Evolutionary conservation across 2,329 filamentous ascomycete genomes (phyloP).

Genomic region (Arthroderma sp.): DNA sequence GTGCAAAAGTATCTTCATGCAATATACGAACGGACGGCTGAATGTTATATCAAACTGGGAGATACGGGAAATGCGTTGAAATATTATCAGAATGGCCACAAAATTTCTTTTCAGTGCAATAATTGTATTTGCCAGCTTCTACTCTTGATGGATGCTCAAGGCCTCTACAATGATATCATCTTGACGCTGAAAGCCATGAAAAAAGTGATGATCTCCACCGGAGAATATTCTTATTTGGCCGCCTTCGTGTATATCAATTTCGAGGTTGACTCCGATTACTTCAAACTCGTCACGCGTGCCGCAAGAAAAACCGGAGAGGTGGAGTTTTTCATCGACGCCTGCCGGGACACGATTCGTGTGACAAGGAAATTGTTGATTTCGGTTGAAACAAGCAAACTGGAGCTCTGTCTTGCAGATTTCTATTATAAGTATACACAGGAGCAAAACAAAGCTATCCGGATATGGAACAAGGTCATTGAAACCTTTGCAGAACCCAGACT

Average conservation of each 20-base stretch:
- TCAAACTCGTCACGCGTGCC: not conserved
- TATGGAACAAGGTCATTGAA: slow-evolving; percentile 10
- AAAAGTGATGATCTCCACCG: not conserved
- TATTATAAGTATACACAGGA: slow-evolving; percentile 8
- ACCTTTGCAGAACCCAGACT: slow-evolving; percentile 7
- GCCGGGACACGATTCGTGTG: slow-evolving; percentile 6
- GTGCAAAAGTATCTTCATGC: not conserved
- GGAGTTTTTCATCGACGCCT: slow-evolving; percentile 10
- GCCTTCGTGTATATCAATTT: slow-evolving; percentile 6
- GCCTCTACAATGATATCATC: slow-evolving; percentile 9
- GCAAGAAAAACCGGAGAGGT: slow-evolving; percentile 9
- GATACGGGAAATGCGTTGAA: slow-evolving; percentile 5
- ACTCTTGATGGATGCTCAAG: not conserved
- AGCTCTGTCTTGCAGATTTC: slow-evolving; percentile 8
- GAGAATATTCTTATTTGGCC: slow-evolving; percentile 7
- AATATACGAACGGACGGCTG: slow-evolving; percentile 2
- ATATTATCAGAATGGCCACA: slow-evolving; percentile 4
- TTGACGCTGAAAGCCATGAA: slow-evolving; percentile 9
- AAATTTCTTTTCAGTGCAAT: slow-evolving; percentile 1
- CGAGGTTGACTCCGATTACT: not conserved
- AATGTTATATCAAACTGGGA: slow-evolving; percentile 6
- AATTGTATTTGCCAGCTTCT: slow-evolving; percentile 3
- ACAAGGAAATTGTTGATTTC: slow-evolving; percentile 9
- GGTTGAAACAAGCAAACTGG: slow-evolving; percentile 3
- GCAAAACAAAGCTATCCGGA: slow-evolving; percentile 8